These are phyloP conservation scores for Mycena olivaceomarginata DNA, from an alignment of 768 basidiomycete genomes.

Conservation along the genomic window DNA sequence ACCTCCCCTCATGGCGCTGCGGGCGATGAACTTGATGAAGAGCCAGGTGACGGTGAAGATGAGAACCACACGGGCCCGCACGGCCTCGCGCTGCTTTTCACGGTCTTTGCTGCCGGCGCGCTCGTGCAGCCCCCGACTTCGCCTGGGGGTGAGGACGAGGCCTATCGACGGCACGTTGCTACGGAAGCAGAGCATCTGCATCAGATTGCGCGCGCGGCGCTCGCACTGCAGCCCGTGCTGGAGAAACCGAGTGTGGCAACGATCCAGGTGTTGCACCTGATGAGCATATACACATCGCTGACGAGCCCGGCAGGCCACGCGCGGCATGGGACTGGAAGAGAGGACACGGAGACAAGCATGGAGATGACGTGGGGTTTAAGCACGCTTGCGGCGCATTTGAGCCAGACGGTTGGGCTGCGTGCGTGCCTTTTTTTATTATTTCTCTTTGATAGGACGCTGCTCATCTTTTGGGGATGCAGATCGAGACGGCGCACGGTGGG, in stretches of 20 bases:
- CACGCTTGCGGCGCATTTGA: slow-evolving; percentile 78
- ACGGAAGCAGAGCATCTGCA: slow-evolving; percentile 78
- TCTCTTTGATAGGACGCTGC: not conserved
- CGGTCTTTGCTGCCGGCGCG: slow-evolving; percentile 72
- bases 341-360: slow-evolving; percentile 74
- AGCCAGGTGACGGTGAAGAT: slow-evolving; percentile 34
- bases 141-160: slow-evolving; percentile 3
- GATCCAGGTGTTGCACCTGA: slow-evolving; percentile 80
- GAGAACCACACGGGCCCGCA: slow-evolving; percentile 67
- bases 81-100: slow-evolving; percentile 68
- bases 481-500: slow-evolving; percentile 81
- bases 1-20: slow-evolving; percentile 10
- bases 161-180: slow-evolving; percentile 31
- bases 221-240: slow-evolving; percentile 80
- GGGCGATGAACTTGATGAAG: slow-evolving; percentile 54
- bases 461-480: slow-evolving; percentile 57
- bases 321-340: slow-evolving; percentile 54
- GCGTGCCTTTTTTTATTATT: slow-evolving; percentile 51
- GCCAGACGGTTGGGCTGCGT: slow-evolving; percentile 86
- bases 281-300: slow-evolving; percentile 84
- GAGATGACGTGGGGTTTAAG: slow-evolving; percentile 83
- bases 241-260: slow-evolving; percentile 84
- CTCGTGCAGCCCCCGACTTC: slow-evolving; percentile 59
- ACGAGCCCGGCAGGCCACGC: slow-evolving; percentile 51
- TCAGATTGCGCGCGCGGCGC: slow-evolving; percentile 78